Percentiles rank a stretch among this genome's conserved stretches.
Conservation (phyloP, 805 yeast species). For the Lipomyces sp. region DNA sequence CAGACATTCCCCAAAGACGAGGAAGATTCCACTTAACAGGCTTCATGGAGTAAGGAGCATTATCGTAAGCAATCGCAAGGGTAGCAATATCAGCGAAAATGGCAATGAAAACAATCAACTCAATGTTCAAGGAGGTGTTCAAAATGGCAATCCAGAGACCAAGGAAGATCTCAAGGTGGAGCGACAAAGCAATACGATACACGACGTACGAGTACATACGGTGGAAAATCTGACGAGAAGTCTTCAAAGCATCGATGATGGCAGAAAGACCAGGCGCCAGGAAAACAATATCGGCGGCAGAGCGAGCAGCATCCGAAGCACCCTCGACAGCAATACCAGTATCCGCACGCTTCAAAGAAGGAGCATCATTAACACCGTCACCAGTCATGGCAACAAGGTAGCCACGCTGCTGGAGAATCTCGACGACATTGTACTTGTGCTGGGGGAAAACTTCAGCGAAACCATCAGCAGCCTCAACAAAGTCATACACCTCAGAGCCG, state of each 20-base stretch:
- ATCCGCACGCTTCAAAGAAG: slow-evolving; percentile 66
- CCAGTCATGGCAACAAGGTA: slow-evolving; percentile 69
- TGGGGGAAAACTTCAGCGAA: slow-evolving; percentile 73
- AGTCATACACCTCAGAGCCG: slow-evolving; percentile 63
- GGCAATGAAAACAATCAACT: slow-evolving; percentile 93
- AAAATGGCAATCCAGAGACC: slow-evolving; percentile 96
- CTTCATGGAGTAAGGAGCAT: slow-evolving; percentile 88
- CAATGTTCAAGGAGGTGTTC: slow-evolving; percentile 80
- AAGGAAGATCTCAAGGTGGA: slow-evolving; percentile 89
- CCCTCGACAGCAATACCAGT: slow-evolving; percentile 82
- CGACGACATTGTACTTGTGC: slow-evolving; percentile 65
- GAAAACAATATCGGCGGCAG: slow-evolving; percentile 47
- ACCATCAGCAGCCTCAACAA: slow-evolving; percentile 89
- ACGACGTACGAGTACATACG: slow-evolving; percentile 98
- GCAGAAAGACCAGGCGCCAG: slow-evolving; percentile 62
- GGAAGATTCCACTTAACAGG: slow-evolving; percentile 98
- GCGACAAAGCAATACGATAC: slow-evolving; percentile 94
- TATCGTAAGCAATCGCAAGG: slow-evolving; percentile 80
- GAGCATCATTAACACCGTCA: slow-evolving; percentile 69
- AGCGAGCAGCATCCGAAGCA: slow-evolving; percentile 46
- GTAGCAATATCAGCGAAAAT: slow-evolving; percentile 86
- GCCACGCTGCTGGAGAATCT: slow-evolving; percentile 61
- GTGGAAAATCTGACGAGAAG: slow-evolving; percentile 97
- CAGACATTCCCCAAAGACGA: slow-evolving; percentile 83
- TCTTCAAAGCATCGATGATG: slow-evolving; percentile 65